A percentile compares a stretch with the other conserved stretches of the same genome.
phyloP scores from a whole-genome alignment of 2,329 filamentous ascomycete genomes.

The Pezicula carpinea region DNA sequence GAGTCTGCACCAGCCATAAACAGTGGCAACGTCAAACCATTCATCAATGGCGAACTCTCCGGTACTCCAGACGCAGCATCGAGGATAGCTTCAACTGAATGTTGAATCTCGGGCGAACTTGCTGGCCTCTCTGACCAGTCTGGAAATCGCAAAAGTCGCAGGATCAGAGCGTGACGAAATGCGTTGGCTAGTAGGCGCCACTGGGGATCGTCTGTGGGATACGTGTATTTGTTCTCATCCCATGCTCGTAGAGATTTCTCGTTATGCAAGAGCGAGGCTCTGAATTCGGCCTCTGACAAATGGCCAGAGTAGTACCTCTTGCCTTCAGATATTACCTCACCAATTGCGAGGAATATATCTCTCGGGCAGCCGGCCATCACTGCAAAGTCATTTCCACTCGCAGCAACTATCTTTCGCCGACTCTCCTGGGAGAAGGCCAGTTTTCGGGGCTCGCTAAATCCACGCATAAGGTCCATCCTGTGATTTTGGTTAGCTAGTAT shows the following conservation, averaged over 20 bases:
- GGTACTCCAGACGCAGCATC: background rate
- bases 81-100: background rate
- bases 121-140: background rate
- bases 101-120: background rate
- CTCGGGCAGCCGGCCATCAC: conserved; percentile 1
- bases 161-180: background rate
- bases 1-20: conserved; percentile 1
- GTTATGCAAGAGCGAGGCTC: background rate
- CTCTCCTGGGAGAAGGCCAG: background rate
- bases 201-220: background rate
- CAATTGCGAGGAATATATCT: conserved; percentile 1
- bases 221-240: background rate
- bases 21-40: background rate
- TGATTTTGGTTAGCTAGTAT: background rate
- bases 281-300: background rate
- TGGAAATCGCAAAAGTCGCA: conserved; percentile 1
- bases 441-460: conserved; percentile 1
- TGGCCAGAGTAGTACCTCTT: background rate
- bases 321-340: background rate
- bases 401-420: conserved; percentile 1
- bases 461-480: conserved; percentile 1
- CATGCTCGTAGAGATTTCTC: background rate
- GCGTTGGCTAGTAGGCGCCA: background rate
- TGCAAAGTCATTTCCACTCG: background rate
- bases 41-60: background rate